A percentile compares a stretch with the other conserved stretches of the same genome.
phyloP scores from a whole-genome alignment of 148 eudicot genomes.

The Cornus florida region DNA sequence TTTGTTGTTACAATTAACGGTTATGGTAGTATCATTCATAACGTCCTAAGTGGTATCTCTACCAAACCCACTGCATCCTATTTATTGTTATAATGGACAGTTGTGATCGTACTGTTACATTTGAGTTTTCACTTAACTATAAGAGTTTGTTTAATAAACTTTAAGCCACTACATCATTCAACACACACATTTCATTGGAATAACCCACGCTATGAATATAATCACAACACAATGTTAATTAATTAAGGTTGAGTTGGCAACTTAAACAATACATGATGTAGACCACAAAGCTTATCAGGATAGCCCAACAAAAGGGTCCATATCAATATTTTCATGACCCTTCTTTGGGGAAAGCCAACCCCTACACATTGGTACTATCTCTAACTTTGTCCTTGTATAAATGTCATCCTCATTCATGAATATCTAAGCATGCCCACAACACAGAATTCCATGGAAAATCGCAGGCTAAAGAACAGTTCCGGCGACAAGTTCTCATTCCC shows the following conservation, averaged over 20 bases:
- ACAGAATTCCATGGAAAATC: slow-evolving; percentile 21
- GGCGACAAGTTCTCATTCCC: slow-evolving; percentile 51
- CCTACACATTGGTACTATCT: slow-evolving; percentile 13
- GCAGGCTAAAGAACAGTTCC: slow-evolving; percentile 22
- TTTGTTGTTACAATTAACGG: no score
- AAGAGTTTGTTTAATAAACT: no score
- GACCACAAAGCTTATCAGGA: slow-evolving; percentile 34
- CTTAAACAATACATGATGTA: slow-evolving; percentile 27
- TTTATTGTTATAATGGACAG: no score
- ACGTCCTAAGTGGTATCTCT: no score
- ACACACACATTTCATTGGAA: neutral
- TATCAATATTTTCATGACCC: slow-evolving; percentile 33
- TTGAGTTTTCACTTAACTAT: no score
- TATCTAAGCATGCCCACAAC: neutral
- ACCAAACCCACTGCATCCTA: no score
- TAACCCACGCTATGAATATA: slow-evolving; percentile 9
- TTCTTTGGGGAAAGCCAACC: slow-evolving; percentile 27
- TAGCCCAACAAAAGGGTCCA: slow-evolving; percentile 48
- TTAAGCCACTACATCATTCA: neutral
- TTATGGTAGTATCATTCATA: no score
- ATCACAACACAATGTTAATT: slow-evolving; percentile 8
- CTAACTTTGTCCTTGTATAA: slow-evolving; percentile 8
- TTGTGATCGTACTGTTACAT: no score
- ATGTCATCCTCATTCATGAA: neutral
- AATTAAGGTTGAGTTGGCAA: slow-evolving; percentile 48